A percentile compares a stretch with the other conserved stretches of the same genome.
phyloP scores from a whole-genome alignment of 345 rosid species.

The Pistacia vera region DNA sequence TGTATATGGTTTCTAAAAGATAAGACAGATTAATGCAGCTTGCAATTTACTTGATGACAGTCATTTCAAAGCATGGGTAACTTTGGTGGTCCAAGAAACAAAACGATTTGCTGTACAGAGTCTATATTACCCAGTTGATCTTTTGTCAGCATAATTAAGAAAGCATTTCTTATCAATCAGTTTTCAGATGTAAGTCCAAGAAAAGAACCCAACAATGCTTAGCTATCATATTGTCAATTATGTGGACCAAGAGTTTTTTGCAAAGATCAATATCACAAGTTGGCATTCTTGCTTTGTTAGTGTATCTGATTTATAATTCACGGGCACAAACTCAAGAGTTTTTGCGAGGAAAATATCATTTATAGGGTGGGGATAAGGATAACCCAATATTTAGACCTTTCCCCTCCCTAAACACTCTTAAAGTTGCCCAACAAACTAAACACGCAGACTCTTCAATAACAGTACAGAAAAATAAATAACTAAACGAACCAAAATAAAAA shows the following conservation, averaged over 20 bases:
- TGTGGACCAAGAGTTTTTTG: constrained; percentile 13
- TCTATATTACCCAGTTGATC: background rate
- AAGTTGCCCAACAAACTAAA: too few relatives aligned
- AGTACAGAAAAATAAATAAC: too few relatives aligned
- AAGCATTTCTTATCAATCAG: background rate
- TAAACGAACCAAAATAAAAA: too few relatives aligned
- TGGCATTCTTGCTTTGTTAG: constrained; percentile 8
- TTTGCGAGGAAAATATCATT: background rate
- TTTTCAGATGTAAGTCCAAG: constrained; percentile 4
- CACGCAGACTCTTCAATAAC: too few relatives aligned
- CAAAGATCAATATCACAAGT: constrained; percentile 18
- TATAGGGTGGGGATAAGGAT: background rate
- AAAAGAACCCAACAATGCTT: constrained; percentile 5
- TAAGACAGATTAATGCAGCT: background rate
- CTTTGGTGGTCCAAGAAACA: constrained; percentile 21
- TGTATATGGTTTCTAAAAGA: background rate
- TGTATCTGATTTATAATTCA: constrained; percentile 1
- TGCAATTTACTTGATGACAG: background rate
- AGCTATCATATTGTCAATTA: background rate
- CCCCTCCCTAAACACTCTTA: too few relatives aligned
- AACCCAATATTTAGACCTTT: background rate
- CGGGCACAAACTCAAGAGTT: background rate
- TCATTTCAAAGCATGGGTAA: background rate
- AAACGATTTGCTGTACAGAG: background rate
- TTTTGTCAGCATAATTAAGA: constrained; percentile 5